These are phyloP conservation scores for Miscanthus sacchariflorus DNA, from an alignment of 202 grass and related monocot genomes.

Conservation along the genomic window DNA sequence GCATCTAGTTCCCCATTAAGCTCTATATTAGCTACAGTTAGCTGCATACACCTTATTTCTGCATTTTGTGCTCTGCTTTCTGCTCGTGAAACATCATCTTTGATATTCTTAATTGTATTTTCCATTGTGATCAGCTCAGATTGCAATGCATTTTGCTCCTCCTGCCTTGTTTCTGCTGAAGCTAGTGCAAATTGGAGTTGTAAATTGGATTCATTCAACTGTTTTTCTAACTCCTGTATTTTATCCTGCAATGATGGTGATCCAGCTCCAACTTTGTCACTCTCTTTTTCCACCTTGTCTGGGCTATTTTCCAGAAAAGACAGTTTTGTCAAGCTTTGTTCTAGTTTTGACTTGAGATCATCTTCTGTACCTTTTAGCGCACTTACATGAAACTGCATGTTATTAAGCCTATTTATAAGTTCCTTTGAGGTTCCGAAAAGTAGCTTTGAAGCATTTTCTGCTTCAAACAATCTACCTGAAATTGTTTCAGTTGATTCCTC, in stretches of 20 bases:
- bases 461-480: constrained; percentile 61
- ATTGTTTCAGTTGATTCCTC: constrained; percentile 68
- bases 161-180: constrained; percentile 52
- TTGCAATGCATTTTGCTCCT: constrained; percentile 47
- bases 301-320: constrained; percentile 39
- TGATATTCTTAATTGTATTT: constrained; percentile 61
- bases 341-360: constrained; percentile 55
- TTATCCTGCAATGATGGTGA: constrained; percentile 47
- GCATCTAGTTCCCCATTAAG: constrained; percentile 57
- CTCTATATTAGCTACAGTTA: constrained; percentile 62
- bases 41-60: constrained; percentile 64
- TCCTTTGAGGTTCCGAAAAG: constrained; percentile 70
- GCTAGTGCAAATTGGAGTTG: constrained; percentile 53
- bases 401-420: constrained; percentile 57
- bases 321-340: constrained; percentile 45
- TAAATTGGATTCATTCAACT: constrained; percentile 54
- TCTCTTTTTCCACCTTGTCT: constrained; percentile 45
- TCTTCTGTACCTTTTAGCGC: constrained; percentile 49
- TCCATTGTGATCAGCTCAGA: constrained; percentile 51
- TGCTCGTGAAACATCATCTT: constrained; percentile 57
- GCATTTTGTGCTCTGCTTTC: constrained; percentile 73
- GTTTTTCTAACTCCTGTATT: constrained; percentile 62
- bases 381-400: constrained; percentile 52
- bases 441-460: constrained; percentile 74
- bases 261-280: constrained; percentile 20